These are phyloP conservation scores for Singerocomus inundabilis DNA, from an alignment of 1,284 basidiomycete genomes.

Conservation along the genomic window DNA sequence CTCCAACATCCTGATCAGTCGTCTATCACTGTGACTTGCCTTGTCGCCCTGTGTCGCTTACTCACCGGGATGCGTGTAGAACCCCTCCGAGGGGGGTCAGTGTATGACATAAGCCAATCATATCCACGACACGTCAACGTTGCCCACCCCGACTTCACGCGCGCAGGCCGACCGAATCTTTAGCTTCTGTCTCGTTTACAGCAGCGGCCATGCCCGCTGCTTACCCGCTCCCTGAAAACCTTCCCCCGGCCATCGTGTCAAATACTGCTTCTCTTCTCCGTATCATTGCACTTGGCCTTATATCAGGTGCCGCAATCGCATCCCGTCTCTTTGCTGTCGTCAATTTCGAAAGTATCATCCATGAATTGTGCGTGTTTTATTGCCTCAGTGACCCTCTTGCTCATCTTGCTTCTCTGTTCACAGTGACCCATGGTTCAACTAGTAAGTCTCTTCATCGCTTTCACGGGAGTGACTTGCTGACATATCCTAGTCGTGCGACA, in stretches of 20 bases:
- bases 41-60: no score
- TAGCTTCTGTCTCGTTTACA: background rate
- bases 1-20: background rate
- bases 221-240: constrained; percentile 64
- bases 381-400: background rate
- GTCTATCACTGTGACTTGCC: background rate
- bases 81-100: background rate
- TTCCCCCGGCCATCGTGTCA: constrained; percentile 69
- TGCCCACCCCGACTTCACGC: background rate
- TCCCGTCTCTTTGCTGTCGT: constrained; percentile 97
- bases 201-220: constrained; percentile 57
- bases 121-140: constrained; percentile 15
- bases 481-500: constrained; percentile 77
- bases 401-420: constrained; percentile 8
- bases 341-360: constrained; percentile 98
- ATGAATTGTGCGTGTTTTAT: constrained; percentile 81
- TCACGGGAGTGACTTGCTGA: constrained; percentile 4
- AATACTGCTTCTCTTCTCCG: constrained; percentile 85
- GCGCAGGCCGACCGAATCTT: background rate
- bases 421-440: constrained; percentile 98
- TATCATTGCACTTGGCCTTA: constrained; percentile 83
- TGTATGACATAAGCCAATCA: background rate
- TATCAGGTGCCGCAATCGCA: constrained; percentile 91
- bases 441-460: constrained; percentile 51
- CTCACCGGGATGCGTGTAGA: no score